These are phyloP conservation scores for Penicillium vulpinum DNA, from an alignment of 2,329 filamentous ascomycete genomes.

Conservation along the genomic window DNA sequence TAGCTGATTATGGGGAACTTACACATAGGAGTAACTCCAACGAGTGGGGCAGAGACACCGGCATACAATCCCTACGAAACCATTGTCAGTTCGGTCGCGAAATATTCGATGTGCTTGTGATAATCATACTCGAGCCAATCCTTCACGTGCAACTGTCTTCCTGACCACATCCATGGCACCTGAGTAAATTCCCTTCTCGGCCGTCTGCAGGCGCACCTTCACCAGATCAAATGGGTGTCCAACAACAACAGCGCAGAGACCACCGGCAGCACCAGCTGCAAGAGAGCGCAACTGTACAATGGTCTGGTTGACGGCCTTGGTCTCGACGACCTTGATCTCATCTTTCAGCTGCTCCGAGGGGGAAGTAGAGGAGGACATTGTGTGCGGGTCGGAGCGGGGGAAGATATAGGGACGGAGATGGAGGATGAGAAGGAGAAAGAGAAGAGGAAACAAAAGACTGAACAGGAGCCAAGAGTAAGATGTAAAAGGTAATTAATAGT, in stretches of 20 bases:
- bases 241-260: constrained; percentile 89
- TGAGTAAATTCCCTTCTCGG: constrained; percentile 87
- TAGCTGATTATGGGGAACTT: constrained; percentile 46
- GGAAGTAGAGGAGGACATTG: constrained; percentile 34
- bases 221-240: constrained; percentile 97
- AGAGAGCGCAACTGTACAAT: constrained; percentile 74
- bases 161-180: constrained; percentile 88
- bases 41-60: constrained; percentile 91
- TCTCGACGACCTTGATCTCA: constrained; percentile 28
- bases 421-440: background rate
- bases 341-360: constrained; percentile 33
- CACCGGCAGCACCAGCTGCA: constrained; percentile 86
- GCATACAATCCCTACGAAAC: constrained; percentile 74
- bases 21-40: constrained; percentile 99
- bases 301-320: constrained; percentile 44
- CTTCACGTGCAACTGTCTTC: constrained; percentile 85
- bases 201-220: constrained; percentile 95
- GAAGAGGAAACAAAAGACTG: constrained; percentile 1
- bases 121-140: constrained; percentile 58
- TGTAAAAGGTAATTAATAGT: background rate
- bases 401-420: constrained; percentile 4
- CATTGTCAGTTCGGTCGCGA: constrained; percentile 8
- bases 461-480: constrained; percentile 1
- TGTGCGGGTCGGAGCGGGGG: constrained; percentile 12
- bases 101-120: background rate